Percentiles rank a stretch among this genome's conserved stretches.
phyloP scores from a whole-genome alignment of 2,329 filamentous ascomycete species.

The Taxawa tesnikishii region DNA sequence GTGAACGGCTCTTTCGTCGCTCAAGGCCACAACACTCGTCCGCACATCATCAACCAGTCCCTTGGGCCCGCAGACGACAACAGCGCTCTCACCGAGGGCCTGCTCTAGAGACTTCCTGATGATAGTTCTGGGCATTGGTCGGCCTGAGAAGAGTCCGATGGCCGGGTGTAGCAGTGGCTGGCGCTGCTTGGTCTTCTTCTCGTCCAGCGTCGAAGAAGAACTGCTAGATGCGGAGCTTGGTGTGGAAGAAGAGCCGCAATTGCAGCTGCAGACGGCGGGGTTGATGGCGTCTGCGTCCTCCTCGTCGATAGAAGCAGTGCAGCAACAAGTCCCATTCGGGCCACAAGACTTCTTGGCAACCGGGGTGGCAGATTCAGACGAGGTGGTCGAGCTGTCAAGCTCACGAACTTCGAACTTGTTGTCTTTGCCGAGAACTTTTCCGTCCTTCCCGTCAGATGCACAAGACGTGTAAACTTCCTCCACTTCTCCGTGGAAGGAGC shows the following conservation, averaged over 20 bases:
- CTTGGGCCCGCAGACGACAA: slow-evolving; percentile 49
- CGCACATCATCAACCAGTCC: slow-evolving; percentile 44
- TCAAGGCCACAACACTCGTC: slow-evolving; percentile 41
- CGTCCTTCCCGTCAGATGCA: slow-evolving; percentile 5
- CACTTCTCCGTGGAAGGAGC: slow-evolving; percentile 12
- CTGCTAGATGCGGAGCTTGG: slow-evolving; percentile 5
- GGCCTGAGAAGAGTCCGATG: slow-evolving; percentile 32
- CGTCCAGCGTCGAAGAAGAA: slow-evolving; percentile 5
- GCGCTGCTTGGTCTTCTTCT: slow-evolving; percentile 7
- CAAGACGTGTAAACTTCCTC: slow-evolving; percentile 8
- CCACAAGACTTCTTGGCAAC: slow-evolving; percentile 14
- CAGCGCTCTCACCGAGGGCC: slow-evolving; percentile 48
- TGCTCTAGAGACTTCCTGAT: slow-evolving; percentile 44
- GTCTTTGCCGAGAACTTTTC: slow-evolving; percentile 5
- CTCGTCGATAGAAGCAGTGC: slow-evolving; percentile 33
- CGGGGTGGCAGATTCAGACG: slow-evolving; percentile 3
- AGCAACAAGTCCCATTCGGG: slow-evolving; percentile 32
- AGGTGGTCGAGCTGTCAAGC: slow-evolving; percentile 8
- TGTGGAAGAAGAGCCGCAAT: slow-evolving; percentile 19
- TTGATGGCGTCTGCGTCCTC: slow-evolving; percentile 23
- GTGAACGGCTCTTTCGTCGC: slow-evolving; percentile 54
- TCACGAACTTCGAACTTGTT: slow-evolving; percentile 18
- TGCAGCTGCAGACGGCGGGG: slow-evolving; percentile 20
- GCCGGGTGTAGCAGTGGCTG: slow-evolving; percentile 18
- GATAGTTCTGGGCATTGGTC: slow-evolving; percentile 39